phyloP scores from a whole-genome alignment of 2,329 filamentous ascomycete species.

The Colletotrichum filicis region DNA sequence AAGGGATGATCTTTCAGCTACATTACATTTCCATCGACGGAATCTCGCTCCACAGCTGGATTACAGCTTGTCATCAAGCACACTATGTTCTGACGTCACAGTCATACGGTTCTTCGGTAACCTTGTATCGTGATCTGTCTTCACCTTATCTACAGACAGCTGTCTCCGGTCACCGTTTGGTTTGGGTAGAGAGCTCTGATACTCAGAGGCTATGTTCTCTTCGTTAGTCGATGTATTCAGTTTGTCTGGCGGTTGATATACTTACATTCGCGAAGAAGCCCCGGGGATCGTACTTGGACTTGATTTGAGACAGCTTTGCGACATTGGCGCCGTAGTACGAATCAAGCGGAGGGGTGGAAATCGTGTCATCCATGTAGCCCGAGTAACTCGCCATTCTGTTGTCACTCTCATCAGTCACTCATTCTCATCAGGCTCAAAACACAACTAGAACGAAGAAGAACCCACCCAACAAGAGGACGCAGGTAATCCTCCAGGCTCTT shows the following conservation, averaged over 20 bases:
- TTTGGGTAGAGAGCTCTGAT: neutral
- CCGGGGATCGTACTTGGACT: conserved; percentile 31
- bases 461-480: neutral
- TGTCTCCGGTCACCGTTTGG: neutral
- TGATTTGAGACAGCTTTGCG: conserved; percentile 16
- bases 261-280: conserved; percentile 17
- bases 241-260: neutral
- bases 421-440: neutral
- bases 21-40: neutral
- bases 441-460: neutral
- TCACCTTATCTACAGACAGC: neutral
- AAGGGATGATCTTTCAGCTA: neutral
- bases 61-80: neutral
- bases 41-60: neutral
- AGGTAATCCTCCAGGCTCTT: neutral
- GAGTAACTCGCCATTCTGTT: conserved; percentile 32
- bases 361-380: conserved; percentile 33
- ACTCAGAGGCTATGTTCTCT: neutral
- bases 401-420: neutral
- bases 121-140: neutral
- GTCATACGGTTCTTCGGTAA: neutral
- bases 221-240: neutral
- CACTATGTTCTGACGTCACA: neutral
- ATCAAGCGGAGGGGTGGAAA: conserved; percentile 24
- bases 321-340: conserved; percentile 35